phyloP scores from a whole-genome alignment of 768 basidiomycete species.

The Suillus sp. region DNA sequence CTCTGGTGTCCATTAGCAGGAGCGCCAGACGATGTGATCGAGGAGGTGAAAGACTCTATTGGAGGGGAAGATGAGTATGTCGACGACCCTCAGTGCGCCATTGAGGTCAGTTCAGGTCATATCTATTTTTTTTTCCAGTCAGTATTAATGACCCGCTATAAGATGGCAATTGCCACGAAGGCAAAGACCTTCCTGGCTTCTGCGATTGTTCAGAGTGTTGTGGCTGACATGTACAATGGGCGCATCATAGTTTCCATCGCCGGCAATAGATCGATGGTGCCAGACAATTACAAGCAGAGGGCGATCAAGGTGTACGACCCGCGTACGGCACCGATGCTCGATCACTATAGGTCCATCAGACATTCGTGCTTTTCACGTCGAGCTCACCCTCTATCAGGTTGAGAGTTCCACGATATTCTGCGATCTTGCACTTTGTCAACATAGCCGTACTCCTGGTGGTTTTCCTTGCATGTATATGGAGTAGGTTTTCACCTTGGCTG shows the following conservation, averaged over 20 bases:
- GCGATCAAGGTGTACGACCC: constrained; percentile 74
- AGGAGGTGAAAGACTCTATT: constrained; percentile 61
- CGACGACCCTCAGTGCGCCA: constrained; percentile 74
- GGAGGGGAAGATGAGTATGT: constrained; percentile 58
- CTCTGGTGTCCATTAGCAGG: constrained; percentile 87
- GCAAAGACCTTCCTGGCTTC: constrained; percentile 84
- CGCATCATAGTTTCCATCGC: constrained; percentile 66
- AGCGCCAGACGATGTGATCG: constrained; percentile 63
- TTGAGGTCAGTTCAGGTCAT: constrained; percentile 63
- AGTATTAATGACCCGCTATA: constrained; percentile 5
- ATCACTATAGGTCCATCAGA: constrained; percentile 70
- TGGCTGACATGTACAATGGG: constrained; percentile 87
- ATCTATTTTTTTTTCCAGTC: constrained; percentile 1
- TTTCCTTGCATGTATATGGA: constrained; percentile 74
- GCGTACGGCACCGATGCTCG: constrained; percentile 67
- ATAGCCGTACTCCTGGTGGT: constrained; percentile 66
- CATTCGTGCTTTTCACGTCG: constrained; percentile 6
- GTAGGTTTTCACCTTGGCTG: constrained; percentile 44
- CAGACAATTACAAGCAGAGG: constrained; percentile 86
- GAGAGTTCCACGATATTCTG: constrained; percentile 80
- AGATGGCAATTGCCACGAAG: constrained; percentile 89
- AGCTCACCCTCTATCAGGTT: constrained; percentile 46
- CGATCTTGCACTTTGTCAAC: constrained; percentile 77
- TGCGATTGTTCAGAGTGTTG: constrained; percentile 82
- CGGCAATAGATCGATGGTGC: constrained; percentile 72